Evolutionary conservation across 1,139 yeast species (phyloP), one percentile per base, ranked within the genome.

Genomic region (Candida sp.): DNA sequence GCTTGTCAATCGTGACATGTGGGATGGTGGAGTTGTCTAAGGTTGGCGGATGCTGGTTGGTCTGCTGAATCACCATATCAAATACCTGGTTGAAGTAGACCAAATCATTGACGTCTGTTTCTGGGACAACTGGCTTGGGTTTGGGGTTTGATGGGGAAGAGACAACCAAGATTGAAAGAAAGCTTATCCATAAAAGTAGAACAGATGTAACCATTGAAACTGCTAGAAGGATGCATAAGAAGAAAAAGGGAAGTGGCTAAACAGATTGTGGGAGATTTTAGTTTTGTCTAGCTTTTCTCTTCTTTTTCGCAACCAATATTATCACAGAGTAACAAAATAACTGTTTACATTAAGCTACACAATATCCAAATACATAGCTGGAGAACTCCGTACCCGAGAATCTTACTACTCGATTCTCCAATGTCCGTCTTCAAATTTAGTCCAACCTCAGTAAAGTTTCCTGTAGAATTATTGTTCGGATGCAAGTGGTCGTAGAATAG

Each of bases 21-120:
- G 42, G 26, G 12, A 34, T 42, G 11, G 46, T 42, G 22, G 40
- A 22, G 12, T 42, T 41, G 11, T 25, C 23, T 4, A n/a, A 7
- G 17, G 34, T 12, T 9, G 4, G 12, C 11, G 9, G 5, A 9
- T 23, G 6, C 32, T 8, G 38, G 12, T 25, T 28, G 23, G 42
- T 23, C 33, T 46, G 44, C 31, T 46, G 39, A 2, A 7, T 25
- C 17, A 37, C 44, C 47, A 43, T 44, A 34, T 50, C 53, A 41
- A 48, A 50, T 23, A 48, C 51, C 41, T 50, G 49, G 35, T 39
- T 48, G 37, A 45, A 48, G 42, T 48, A 50, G 11, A 42, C 47
- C 32, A 49, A 41, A 46, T 48, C 49, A 25, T 40, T 44, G 27
- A 42, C 48, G 31, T 44, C 48, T 25, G 27, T 35, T 44, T 44